Conservation (phyloP, 106 monocot species). For the Phalaenopsis equestris region DNA sequence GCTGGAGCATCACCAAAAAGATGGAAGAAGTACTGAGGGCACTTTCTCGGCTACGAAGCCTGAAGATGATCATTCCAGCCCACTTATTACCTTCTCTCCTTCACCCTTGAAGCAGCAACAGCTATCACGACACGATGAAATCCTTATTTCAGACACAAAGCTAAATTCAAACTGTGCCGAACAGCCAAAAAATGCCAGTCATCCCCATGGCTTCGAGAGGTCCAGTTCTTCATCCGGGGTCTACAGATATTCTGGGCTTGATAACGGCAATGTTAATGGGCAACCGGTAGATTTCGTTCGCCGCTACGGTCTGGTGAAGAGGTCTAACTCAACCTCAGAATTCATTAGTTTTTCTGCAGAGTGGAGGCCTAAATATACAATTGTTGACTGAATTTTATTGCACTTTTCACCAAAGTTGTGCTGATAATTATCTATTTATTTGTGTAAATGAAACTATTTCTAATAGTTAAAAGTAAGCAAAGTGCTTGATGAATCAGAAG, state of each 20-base stretch:
- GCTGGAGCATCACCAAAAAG: neutral
- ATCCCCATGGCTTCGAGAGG: neutral
- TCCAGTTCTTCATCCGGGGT: neutral
- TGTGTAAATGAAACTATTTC: no score
- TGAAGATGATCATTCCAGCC: neutral
- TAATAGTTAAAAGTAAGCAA: no score
- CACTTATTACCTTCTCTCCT: neutral
- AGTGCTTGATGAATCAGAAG: no score
- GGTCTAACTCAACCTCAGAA: neutral
- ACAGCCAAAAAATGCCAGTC: neutral
- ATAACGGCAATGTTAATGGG: neutral
- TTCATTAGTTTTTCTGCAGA: conserved; percentile 3
- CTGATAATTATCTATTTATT: neutral
- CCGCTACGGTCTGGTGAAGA: neutral
- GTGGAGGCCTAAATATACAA: neutral
- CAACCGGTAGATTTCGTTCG: neutral
- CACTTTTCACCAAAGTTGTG: neutral
- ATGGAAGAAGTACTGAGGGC: neutral
- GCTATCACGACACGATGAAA: neutral
- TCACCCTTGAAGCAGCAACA: neutral
- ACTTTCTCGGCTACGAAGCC: neutral
- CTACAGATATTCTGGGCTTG: neutral
- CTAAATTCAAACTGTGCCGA: neutral
- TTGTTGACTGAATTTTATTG: neutral
- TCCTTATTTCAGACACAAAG: neutral